Base-by-base conservation (phyloP, 192 early-diverging fungal species). In the Coemansia nantahalensis region DNA sequence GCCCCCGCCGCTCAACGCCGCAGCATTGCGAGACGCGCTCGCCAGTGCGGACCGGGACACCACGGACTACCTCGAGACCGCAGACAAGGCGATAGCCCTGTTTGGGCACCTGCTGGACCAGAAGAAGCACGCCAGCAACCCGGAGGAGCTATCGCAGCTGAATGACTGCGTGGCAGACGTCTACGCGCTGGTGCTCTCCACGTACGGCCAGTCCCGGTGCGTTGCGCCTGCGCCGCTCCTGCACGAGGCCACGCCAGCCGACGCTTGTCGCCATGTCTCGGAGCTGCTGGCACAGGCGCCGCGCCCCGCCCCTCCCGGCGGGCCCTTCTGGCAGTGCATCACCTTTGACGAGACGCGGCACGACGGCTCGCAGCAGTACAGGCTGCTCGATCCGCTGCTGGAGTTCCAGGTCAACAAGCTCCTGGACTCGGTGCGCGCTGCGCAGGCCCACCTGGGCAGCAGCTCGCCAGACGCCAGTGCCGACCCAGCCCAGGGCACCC, bases 391-490 rank as follows among this genome's bases (percentile, higher is more conserved):
- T 28, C 65, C 71, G 17, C 46, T 75, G 38, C 47, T 75, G 5
- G 71, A 75, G 37, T 75, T 75, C 45, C 56, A 65, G 17, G 39
- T 75, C 17, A 75, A 57, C 51, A 67, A 63, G 51, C 71, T 75
- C 11, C 34, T 75, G 30, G 71, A 75, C 23, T 34, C 56, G 23
- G 65, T 63, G 18, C 64, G 60, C 23, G 71, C 63, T 3, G 22
- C 45, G 7, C 44, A 51, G 39, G 44, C 54, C 1, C 31, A 11
- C 8, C 31, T 7, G 4, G 26, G 42, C 45, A 41, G 34, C 46
- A 5, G 15, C 45, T 7, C 7, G 26, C 26, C 26, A 28, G 26
- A 7, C 4, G 4, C 26, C 26, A 28, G 7, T 7, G 7, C 4
- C 7, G 26, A 7, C 26, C 4, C 26, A 3, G 26, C 4, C 4